phyloP scores from a whole-genome alignment of 208 protist genomes.

The Trypanosoma congolense region DNA sequence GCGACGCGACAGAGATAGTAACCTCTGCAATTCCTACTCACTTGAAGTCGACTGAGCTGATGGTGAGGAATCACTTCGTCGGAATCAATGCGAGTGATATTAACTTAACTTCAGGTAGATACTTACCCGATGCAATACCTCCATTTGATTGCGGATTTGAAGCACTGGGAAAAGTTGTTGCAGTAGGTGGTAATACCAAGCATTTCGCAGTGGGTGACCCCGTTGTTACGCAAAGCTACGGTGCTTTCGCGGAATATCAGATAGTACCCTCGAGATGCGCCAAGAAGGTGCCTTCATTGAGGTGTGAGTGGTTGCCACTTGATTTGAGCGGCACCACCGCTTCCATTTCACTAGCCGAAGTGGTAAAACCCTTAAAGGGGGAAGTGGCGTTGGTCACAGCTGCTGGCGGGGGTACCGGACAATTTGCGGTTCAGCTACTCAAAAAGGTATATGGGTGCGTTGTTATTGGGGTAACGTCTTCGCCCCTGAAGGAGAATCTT shows the following conservation, averaged over 20 bases:
- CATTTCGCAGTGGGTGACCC: constrained; percentile 41
- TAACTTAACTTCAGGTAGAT: constrained; percentile 83
- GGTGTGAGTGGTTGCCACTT: constrained; percentile 61
- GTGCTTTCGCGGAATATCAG: constrained; percentile 76
- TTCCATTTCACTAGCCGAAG: constrained; percentile 75
- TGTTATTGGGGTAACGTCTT: constrained; percentile 88
- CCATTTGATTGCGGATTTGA: constrained; percentile 88
- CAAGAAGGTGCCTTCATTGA: constrained; percentile 35
- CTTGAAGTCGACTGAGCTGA: constrained; percentile 55
- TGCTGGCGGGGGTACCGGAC: constrained; percentile 85
- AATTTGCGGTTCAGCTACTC: constrained; percentile 87
- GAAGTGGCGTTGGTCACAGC: constrained; percentile 85
- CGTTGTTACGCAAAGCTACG: constrained; percentile 74
- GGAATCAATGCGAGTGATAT: constrained; percentile 89
- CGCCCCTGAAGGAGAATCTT: constrained; percentile 62
- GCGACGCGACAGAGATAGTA: constrained; percentile 45
- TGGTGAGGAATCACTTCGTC: constrained; percentile 72
- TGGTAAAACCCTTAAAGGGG: constrained; percentile 57
- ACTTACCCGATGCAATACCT: constrained; percentile 62
- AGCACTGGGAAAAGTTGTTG: constrained; percentile 74
- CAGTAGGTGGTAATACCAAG: constrained; percentile 32
- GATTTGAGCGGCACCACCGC: constrained; percentile 83
- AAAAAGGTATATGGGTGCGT: constrained; percentile 69
- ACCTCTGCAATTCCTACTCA: constrained; percentile 23
- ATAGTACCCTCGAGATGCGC: constrained; percentile 18